Base-by-base conservation (phyloP, 2,329 filamentous ascomycete genomes). In the Trichoderma afroharzianum region DNA sequence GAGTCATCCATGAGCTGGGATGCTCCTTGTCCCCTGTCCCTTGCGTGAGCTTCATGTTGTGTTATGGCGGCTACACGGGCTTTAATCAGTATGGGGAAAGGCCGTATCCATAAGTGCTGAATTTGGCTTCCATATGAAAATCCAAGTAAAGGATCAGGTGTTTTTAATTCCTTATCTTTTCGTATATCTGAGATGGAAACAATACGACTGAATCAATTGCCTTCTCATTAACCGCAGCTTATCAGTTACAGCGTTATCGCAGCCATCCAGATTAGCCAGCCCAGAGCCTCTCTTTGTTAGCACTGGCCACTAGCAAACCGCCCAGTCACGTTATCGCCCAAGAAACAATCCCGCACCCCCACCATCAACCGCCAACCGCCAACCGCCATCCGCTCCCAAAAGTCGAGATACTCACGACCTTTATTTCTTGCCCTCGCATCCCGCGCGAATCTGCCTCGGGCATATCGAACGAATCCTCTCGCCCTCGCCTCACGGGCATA, bases 241-340 rank as follows among this genome's bases (percentile, higher is more conserved):
- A 43, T 18, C 6, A 12, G 9, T 4, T n/a, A n/a, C 15, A 50
- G n/a, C 47, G 57, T 21, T 33, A 59, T 59, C 30, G 57, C 18
- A 14, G 30, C 57, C 39, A 36, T 36, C 15, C 39, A 43, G 3
- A 43, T 39, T 39, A 39, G 36, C 36, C 36, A 39, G 14, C 36
- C 36, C 36, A 43, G 15, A 15, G 32, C 21, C 53, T 57, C 24
- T 8, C 39, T n/a, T 39, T 26, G 59, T n/a, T 39, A 39, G 33
- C 18, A n/a, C 21, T 24, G 47, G 39, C 26, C 39, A 32, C 62
- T 21, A 24, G 9, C 28, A 28, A 30, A 1, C 2, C 5, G 30
- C 15, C 36, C 53, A 71, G 68, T 71, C 68, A 71, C 70, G 70
- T 72, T 72, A 72, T 70, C 66, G 43, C 57, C 61, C 47, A 63